Conservation (phyloP, 2,329 filamentous ascomycete species). For the Ceratocystis alfenasii region DNA sequence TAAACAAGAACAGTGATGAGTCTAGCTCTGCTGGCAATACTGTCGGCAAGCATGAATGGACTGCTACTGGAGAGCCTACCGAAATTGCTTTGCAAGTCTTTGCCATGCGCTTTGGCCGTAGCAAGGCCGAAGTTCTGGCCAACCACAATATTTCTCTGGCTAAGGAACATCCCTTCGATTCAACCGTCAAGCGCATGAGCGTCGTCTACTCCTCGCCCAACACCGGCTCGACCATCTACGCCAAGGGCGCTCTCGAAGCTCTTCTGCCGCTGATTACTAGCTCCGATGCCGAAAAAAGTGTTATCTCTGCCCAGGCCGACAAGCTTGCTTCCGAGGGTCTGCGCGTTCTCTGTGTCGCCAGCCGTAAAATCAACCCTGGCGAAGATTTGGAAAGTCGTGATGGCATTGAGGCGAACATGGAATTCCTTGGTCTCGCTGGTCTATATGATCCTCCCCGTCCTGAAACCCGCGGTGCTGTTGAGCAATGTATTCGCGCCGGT, state of each 20-base stretch:
- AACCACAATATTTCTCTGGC: constrained; percentile 37
- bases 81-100: constrained; percentile 66
- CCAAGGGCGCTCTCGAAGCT: constrained; percentile 49
- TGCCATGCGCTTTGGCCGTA: constrained; percentile 53
- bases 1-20: constrained; percentile 28
- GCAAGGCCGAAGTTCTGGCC: constrained; percentile 33
- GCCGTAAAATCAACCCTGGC: constrained; percentile 33
- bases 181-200: constrained; percentile 62
- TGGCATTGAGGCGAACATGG: constrained; percentile 44
- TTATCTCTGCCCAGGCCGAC: constrained; percentile 41
- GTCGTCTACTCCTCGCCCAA: constrained; percentile 45
- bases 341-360: constrained; percentile 55
- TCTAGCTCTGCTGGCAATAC: constrained; percentile 18
- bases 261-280: constrained; percentile 41
- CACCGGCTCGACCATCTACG: constrained; percentile 36
- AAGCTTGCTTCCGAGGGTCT: constrained; percentile 51
- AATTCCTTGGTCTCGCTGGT: constrained; percentile 58
- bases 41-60: constrained; percentile 35
- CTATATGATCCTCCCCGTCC: constrained; percentile 60
- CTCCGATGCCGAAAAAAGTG: constrained; percentile 35
- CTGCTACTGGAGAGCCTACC: constrained; percentile 54
- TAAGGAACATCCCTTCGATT: constrained; percentile 61
- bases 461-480: constrained; percentile 51
- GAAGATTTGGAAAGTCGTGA: constrained; percentile 38
- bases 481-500: constrained; percentile 47